Evolutionary conservation across 768 basidiomycete species (phyloP), one percentile per base, ranked within the genome.

Genomic region (Lentinula raphanica): DNA sequence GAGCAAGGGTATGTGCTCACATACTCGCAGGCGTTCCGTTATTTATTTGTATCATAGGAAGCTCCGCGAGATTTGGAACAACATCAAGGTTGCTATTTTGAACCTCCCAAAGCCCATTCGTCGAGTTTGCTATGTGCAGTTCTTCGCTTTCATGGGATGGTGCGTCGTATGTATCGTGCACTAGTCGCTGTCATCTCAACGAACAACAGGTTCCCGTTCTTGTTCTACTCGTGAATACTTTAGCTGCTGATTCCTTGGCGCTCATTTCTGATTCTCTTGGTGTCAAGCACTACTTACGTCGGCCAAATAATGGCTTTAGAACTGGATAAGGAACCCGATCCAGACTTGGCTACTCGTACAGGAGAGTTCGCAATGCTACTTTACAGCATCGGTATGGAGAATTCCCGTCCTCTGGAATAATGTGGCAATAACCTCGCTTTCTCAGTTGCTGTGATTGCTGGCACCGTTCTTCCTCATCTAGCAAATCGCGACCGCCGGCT

Each of bases 61-160:
- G 65, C 69, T 89, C 60, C 69, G 77, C n/a, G 90, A 93, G 60
- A 76, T 94, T n/a, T 67, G 94, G 39, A 74, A 80, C 44, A 94
- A 90, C 64, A 97, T 98, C 42, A 82, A 83, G 62, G 76, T 69
- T 29, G 88, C 94, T 4, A 76, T 92, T 9, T 67, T 81, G 42
- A 85, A 84, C 49, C 81, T 98, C 45, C 95, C 95, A 0, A 84
- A 81, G 62, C 88, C 93, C 12, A 87, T 98, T 44, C 84, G 86
- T 50, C 82, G 91, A 27, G 95, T 98, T 11, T 98, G 95, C 69
- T 86, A 88, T 66, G 94, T 97, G 3, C 95, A 98, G 67, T 72
- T 98, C 17, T 95, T 92, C 68, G 94, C 95, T 2, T 98, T 96
- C 69, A 96, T 96, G 92, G 94, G 92, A 63, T 98, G 95, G 92